Evolutionary conservation across 495 filamentous ascomycete genomes (phyloP).

Genomic region (Schizothecium vesticola): DNA sequence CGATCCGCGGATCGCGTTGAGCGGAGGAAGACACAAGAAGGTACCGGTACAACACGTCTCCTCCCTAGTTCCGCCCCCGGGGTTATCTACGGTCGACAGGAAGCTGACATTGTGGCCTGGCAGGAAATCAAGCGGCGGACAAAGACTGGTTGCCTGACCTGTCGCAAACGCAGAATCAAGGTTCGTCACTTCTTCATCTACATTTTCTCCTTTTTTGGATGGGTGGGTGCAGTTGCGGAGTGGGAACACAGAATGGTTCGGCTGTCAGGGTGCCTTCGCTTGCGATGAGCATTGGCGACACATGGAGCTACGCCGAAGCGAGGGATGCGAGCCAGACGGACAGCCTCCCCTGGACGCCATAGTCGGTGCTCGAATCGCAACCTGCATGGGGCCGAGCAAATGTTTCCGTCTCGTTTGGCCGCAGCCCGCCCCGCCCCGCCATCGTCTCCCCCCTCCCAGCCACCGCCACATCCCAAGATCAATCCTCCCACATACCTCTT

Average conservation of each 20-base stretch:
- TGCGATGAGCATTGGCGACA: conserved; percentile 22
- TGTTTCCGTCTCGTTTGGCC: background rate
- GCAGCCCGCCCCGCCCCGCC: conserved; percentile 4
- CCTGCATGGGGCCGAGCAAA: background rate
- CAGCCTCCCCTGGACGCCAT: conserved; percentile 7
- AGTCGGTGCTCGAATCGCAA: background rate
- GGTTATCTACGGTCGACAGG: conserved; percentile 18
- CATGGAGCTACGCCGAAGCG: conserved; percentile 33
- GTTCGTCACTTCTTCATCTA: conserved; percentile 51
- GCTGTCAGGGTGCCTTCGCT: conserved; percentile 20
- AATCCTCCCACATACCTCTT: background rate
- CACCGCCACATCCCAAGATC: background rate
- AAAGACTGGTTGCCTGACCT: conserved; percentile 96
- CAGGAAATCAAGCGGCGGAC: conserved; percentile 95
- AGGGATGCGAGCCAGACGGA: conserved; percentile 12
- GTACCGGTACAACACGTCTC: conserved; percentile 30
- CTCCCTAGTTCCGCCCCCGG: conserved; percentile 1
- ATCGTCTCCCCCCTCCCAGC: conserved; percentile 6
- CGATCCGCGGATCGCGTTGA: conserved; percentile 62
- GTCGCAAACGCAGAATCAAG: conserved; percentile 97
- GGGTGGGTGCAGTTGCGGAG: conserved; percentile 12
- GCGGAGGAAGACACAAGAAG: conserved; percentile 86
- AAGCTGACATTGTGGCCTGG: conserved; percentile 19
- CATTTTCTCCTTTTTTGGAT: conserved; percentile 3
- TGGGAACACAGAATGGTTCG: conserved; percentile 9